Evolutionary conservation across 345 rosid genomes (phyloP), one percentile per base, ranked within the genome.

Genomic region (Geranium rotundifolium): DNA sequence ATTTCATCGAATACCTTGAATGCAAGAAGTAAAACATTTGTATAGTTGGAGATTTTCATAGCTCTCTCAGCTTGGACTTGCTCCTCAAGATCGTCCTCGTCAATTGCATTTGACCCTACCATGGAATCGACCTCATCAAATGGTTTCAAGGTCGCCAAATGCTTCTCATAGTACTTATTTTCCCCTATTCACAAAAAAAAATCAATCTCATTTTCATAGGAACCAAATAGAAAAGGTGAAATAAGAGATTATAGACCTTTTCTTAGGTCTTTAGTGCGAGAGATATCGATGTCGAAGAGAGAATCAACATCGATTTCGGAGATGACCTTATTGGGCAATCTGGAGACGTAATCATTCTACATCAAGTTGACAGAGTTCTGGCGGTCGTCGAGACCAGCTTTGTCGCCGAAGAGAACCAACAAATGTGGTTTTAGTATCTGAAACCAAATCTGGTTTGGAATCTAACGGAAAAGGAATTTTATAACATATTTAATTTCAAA

Each of bases 1-100:
- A 31, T 31, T 31, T 2, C 37, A 31, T 7, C 37, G 7, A 31
- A 31, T 31, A 85, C 98, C 98, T 91, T 88, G 46, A 85, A 70
- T n/a, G 78, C 81, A 69, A 91, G 77, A 60, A 91, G 75, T 23
- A 89, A 12, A 49, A 91, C 52, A 79, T 91, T 91, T 8, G 96
- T 87, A 69, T 68, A 84, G 58, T 91, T 91, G 0, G 96, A 91
- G 60, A 91, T 76, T 73, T 62, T 80, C 95, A 91, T 91, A 7
- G 96, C 96, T 63, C 69, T 63, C 54, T 91, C 97, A 15, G 81
- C 81, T 65, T 82, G 73, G 18, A 16, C 69, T 69, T 75, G 80
- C 55, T 65, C 70, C 37, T 31, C 37, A 2, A 19, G 64, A 12
- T 60, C 59, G 23, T 79, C 83, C 8, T 69, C 87, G 19, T 60